A percentile compares a stretch with the other conserved stretches of the same genome.
phyloP scores from a whole-genome alignment of 2,329 filamentous ascomycete genomes.

The Acrocalymma vagum region DNA sequence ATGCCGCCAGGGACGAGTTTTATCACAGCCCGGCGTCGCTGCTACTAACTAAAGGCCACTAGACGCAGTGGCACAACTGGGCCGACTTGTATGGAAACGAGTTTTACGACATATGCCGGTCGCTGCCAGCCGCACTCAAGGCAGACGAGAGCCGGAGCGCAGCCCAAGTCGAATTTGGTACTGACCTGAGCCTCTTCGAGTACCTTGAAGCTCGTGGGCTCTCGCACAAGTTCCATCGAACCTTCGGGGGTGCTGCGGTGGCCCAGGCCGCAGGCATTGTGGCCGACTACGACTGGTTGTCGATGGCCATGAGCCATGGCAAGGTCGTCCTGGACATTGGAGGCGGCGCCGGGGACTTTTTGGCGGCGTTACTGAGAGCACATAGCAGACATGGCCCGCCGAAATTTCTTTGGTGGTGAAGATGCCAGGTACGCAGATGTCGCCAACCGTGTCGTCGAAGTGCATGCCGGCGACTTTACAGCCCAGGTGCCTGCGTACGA shows the following conservation, averaged over 20 bases:
- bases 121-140: constrained; percentile 45
- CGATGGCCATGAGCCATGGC: constrained; percentile 45
- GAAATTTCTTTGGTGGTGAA: constrained; percentile 31
- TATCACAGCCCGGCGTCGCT: constrained; percentile 46
- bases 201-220: constrained; percentile 49
- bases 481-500: constrained; percentile 38
- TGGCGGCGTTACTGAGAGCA: constrained; percentile 46
- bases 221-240: constrained; percentile 45
- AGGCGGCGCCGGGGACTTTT: constrained; percentile 50
- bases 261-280: constrained; percentile 52
- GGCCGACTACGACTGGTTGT: constrained; percentile 57
- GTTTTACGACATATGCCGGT: constrained; percentile 55
- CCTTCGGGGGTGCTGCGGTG: constrained; percentile 47
- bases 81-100: constrained; percentile 54
- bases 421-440: constrained; percentile 47
- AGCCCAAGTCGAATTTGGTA: constrained; percentile 53
- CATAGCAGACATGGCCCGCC: constrained; percentile 39
- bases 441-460: constrained; percentile 28
- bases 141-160: constrained; percentile 32
- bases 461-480: constrained; percentile 53
- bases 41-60: constrained; percentile 48
- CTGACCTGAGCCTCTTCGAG: constrained; percentile 51
- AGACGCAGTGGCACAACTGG: constrained; percentile 58
- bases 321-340: constrained; percentile 50
- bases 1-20: constrained; percentile 35